Base-by-base conservation (phyloP, 225 moss, liverwort and hornwort genomes). In the Physcomitrellopsis africana region DNA sequence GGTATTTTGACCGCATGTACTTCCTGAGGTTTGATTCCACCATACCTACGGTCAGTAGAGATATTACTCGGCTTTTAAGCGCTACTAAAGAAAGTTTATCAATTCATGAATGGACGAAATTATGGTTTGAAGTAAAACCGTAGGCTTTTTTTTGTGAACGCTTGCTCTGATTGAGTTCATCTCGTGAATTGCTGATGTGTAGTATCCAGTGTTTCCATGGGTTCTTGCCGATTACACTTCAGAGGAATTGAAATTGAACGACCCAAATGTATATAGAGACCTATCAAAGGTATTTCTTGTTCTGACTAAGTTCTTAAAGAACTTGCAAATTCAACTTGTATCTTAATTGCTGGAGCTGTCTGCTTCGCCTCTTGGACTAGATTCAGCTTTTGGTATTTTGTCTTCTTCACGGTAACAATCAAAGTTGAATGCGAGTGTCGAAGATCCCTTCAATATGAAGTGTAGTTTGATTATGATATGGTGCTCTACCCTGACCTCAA, bases 161-260 rank as follows among this genome's bases (percentile, higher is more conserved):
- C 42, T 60, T 72, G 24, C 64, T 70, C 58, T 57, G 51, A 42
- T 47, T 58, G 22, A 57, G 65, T 69, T n/a, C 14, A 18, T 62
- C 46, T 37, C 54, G 63, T 48, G 43, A 57, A 70, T 58, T 65
- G 26, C 57, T 76, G 65, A 54, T 76, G 26, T 79, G 81, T 88
- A 95, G 95, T 95, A 95, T 80, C 95, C 95, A 53, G 93, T 95
- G 51, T 93, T 95, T 66, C 95, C 95, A 27, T 95, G 95, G 95
- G 76, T 95, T 72, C 87, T 95, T 69, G 80, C 91, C 79, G 95
- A 93, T 77, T 95, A 95, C 72, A 86, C 88, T 7, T 92, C 92
- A 10, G 85, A 89, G 61, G 82, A 84, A 48, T 81, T 95, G 82
- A 87, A 93, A 74, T 72, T 95, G 58, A 82, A 86, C 12, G 87